Evolutionary conservation across 148 eudicot genomes (phyloP), one percentile per base, ranked within the genome.

Genomic region (Cornus kousa): DNA sequence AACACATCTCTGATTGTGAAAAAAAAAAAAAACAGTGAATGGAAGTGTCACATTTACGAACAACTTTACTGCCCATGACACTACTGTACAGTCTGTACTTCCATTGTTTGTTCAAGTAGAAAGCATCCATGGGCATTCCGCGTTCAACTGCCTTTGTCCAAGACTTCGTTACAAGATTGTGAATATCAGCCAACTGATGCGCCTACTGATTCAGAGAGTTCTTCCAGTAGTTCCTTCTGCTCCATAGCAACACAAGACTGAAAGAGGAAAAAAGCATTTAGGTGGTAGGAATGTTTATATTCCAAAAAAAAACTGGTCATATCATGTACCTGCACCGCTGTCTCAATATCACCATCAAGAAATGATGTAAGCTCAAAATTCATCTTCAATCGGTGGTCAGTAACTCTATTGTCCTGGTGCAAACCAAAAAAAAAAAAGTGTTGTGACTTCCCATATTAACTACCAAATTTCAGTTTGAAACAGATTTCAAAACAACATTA

Each of bases 331-430:
- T 96, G 95, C 43, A 96, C 85, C 22, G 99, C 97, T 67, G 94
- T 86, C 85, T 96, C 99, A 22, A 96, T 87, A 81, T 92, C 89
- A 64, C 99, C 99, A 35, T 85, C 86, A 67, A 96, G 90, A 85
- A 96, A 96, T 37, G 91, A 85, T 20, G 91, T 88, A 28, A 96
- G 98, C 83, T 88, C 94, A 67, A 96, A 96, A 82, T 96, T 96
- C 95, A 96, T 89, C 85, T 96, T 96, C 76, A 96, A 75, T 80
- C 99, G 82, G 83, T 94, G 99, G 84, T 96, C 99, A 20, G 98
- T 96, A 60, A 96, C 99, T 84, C 99, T 87, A 74, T 90, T 96
- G 83, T 96, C 99, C 99, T 94, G 91, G 2, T 71, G 32, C 16
- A 66, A 43, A 43, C 48, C 4, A 43, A 43, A 4, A 9, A 3